Percentiles rank a stretch among this genome's conserved stretches.
Conservation (phyloP, 2,329 filamentous ascomycete genomes). For the Teratosphaeria viscida region DNA sequence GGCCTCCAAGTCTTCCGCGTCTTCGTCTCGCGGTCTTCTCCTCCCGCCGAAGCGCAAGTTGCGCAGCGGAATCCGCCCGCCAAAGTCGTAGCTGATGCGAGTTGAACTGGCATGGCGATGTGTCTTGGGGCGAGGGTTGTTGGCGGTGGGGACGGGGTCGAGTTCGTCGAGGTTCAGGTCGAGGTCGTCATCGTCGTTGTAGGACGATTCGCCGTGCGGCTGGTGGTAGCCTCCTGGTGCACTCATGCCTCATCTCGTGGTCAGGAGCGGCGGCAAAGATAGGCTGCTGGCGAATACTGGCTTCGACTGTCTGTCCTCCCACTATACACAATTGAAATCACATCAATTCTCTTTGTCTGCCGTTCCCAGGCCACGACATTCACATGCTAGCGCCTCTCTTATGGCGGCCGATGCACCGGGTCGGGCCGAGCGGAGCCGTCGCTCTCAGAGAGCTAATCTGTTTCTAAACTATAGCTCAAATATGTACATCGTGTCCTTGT, state of each 20-base stretch:
- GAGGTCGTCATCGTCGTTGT: constrained; percentile 43
- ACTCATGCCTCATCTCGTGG: constrained; percentile 31
- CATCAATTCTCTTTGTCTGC: not conserved
- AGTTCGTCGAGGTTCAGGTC: constrained; percentile 72
- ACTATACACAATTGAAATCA: not conserved
- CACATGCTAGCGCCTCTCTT: not conserved
- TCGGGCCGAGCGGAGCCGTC: not conserved
- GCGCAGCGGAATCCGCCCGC: constrained; percentile 57
- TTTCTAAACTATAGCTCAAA: too few species aligned
- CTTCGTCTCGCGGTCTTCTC: constrained; percentile 36
- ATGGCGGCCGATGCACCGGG: not conserved
- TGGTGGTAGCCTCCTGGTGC: constrained; percentile 24
- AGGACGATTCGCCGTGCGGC: constrained; percentile 47
- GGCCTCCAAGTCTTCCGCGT: constrained; percentile 56
- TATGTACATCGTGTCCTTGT: too few species aligned
- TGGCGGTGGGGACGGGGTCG: constrained; percentile 42
- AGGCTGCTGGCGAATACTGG: not conserved
- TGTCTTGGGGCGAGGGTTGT: constrained; percentile 3
- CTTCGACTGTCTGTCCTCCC: not conserved
- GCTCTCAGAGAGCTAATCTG: too few species aligned
- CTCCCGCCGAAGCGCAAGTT: constrained; percentile 41
- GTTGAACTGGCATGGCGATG: constrained; percentile 5
- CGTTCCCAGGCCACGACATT: not conserved
- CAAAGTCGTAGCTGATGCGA: constrained; percentile 27
- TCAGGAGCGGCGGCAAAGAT: not conserved